Base-by-base conservation (phyloP, 2,329 filamentous ascomycete genomes). In the Fusarium incarnatum region DNA sequence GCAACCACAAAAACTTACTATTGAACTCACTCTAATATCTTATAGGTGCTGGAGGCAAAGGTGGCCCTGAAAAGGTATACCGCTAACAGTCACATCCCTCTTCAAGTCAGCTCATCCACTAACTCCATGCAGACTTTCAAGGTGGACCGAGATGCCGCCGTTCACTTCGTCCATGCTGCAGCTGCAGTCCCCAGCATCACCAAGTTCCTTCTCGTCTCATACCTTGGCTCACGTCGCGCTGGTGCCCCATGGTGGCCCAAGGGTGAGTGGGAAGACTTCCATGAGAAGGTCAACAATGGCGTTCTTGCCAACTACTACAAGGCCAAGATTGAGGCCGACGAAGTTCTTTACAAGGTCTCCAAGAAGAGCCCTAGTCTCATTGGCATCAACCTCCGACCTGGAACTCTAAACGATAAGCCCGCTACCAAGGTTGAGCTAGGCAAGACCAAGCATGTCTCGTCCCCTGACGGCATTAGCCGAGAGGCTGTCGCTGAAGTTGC, bases 171-270 rank as follows among this genome's bases (percentile, higher is more conserved):
- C 79, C 83, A 85, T 52, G 88, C 89, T 8, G 84, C 88, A 1
- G 84, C 86, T 22, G 77, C 84, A 10, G 83, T 84, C 0, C 84
- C 87, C 0, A 79, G 81, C 22, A 81, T 91, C 65, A 87, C 81
- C 5, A 86, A 88, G 64, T 92, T 91, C 79, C 83, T 92, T 50
- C 84, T 92, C 71, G 82, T 92, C 55, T 91, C 89, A 1, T 90
- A 90, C 69, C 77, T 87, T 13, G 83, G 83, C 61, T 86, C 87
- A 20, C 85, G 90, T 25, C 82, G 84, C 27, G 58, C 67, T 8
- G 80, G 80, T 30, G 85, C 89, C 2, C 70, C 83, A 1, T 91
- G 88, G 88, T 90, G 86, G 86, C 77, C 81, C 23, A 80, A 83
- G 8, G 83, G 80, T 12, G 79, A 79, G 59, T 89, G 85, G 85